phyloP scores from a whole-genome alignment of 495 filamentous ascomycete genomes.

The Endocarpon pusillum region DNA sequence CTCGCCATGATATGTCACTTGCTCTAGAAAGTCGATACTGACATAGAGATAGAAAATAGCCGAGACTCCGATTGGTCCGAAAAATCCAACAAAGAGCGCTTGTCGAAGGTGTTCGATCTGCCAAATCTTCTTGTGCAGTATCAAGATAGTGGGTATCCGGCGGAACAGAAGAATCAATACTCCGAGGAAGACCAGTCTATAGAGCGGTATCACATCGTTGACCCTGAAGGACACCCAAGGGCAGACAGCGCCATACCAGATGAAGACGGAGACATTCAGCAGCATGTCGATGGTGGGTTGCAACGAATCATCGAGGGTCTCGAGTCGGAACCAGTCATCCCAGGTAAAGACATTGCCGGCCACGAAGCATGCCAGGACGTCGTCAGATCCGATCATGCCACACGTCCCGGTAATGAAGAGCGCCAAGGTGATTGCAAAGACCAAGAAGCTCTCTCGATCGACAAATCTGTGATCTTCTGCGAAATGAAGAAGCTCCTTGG shows the following conservation, averaged over 20 bases:
- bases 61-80: slow-evolving; percentile 87
- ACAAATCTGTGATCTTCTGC: slow-evolving; percentile 70
- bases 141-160: slow-evolving; percentile 59
- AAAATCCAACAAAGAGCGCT: slow-evolving; percentile 77
- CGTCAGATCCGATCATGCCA: slow-evolving; percentile 81
- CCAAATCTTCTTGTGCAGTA: slow-evolving; percentile 55
- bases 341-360: slow-evolving; percentile 84
- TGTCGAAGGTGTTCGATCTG: slow-evolving; percentile 62
- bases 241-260: slow-evolving; percentile 82
- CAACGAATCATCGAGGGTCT: slow-evolving; percentile 74
- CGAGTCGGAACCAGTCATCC: slow-evolving; percentile 87
- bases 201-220: slow-evolving; percentile 57
- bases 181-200: slow-evolving; percentile 60
- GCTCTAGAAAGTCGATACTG: slow-evolving; percentile 44
- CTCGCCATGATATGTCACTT: slow-evolving; percentile 37
- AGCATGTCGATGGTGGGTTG: slow-evolving; percentile 82
- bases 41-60: slow-evolving; percentile 83
- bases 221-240: slow-evolving; percentile 57
- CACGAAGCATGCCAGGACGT: slow-evolving; percentile 84
- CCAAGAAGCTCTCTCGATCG: slow-evolving; percentile 78
- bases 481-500: slow-evolving; percentile 67
- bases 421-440: slow-evolving; percentile 72
- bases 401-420: slow-evolving; percentile 76
- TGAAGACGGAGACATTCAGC: slow-evolving; percentile 74
- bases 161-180: slow-evolving; percentile 68